Evolutionary conservation across 495 filamentous ascomycete species (phyloP).

Genomic region (Amorphotheca resinae): DNA sequence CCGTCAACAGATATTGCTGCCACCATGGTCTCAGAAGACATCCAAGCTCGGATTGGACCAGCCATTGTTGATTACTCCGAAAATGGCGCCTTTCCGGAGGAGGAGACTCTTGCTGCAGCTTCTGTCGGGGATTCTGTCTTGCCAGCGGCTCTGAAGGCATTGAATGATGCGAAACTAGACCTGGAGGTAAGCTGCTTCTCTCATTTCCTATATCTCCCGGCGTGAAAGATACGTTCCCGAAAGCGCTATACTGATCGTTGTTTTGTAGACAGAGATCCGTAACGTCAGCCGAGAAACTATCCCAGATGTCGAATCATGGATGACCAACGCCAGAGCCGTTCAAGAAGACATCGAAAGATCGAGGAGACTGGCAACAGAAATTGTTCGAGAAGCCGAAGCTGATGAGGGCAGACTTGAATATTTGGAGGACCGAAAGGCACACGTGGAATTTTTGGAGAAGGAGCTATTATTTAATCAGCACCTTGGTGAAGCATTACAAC

Average conservation of each 20-base stretch:
- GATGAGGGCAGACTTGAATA: constrained; percentile 44
- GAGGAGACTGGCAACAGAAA: constrained; percentile 57
- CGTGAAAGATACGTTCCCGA: not conserved
- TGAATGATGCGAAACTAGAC: constrained; percentile 51
- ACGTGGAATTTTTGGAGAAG: constrained; percentile 55
- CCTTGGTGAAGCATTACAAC: constrained; percentile 47
- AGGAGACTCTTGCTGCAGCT: constrained; percentile 51
- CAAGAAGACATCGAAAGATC: constrained; percentile 69
- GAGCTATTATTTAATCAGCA: constrained; percentile 68
- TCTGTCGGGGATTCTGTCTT: constrained; percentile 27
- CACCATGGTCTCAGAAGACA: constrained; percentile 12
- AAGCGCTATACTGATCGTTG: constrained; percentile 1
- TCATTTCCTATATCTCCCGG: not conserved
- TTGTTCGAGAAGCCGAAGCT: constrained; percentile 57
- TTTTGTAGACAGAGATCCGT: constrained; percentile 42
- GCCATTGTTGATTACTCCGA: constrained; percentile 61
- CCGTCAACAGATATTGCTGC: too few relatives aligned
- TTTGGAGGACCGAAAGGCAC: constrained; percentile 43
- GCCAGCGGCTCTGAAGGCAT: constrained; percentile 46
- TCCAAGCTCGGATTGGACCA: constrained; percentile 34
- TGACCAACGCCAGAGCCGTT: constrained; percentile 68
- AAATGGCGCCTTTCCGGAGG: constrained; percentile 63
- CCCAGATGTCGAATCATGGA: constrained; percentile 74
- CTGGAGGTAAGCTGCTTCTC: constrained; percentile 50
- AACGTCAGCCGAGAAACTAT: constrained; percentile 58